Evolutionary conservation across 1,284 basidiomycete species (phyloP).

Genomic region (Golubevia pallescens): DNA sequence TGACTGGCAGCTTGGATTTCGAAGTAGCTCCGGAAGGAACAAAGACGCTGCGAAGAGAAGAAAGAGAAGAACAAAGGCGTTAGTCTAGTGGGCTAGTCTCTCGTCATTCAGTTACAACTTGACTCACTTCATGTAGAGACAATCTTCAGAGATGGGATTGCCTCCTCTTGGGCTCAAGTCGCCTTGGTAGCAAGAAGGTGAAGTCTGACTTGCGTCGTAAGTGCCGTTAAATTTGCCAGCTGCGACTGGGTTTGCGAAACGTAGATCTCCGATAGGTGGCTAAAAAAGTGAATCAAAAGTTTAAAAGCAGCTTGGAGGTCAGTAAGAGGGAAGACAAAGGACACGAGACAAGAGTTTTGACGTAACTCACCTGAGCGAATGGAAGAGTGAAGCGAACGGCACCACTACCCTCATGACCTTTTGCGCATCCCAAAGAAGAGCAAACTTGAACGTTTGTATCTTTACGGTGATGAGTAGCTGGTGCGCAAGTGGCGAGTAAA

Average conservation of each 20-base stretch:
- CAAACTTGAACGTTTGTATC: not conserved
- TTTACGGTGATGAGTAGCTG: constrained; percentile 1
- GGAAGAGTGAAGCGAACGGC: not conserved
- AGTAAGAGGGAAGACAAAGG: not conserved
- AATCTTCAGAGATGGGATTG: constrained; percentile 43
- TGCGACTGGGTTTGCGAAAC: constrained; percentile 35
- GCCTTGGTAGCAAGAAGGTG: no score
- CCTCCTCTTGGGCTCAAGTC: no score
- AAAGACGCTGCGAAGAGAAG: constrained; percentile 11
- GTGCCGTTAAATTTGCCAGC: constrained; percentile 14
- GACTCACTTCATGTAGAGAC: constrained; percentile 30
- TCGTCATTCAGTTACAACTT: no score
- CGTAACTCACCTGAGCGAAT: not conserved
- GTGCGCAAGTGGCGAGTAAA: not conserved
- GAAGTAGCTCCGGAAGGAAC: constrained; percentile 6
- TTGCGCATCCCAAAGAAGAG: not conserved
- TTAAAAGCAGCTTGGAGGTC: not conserved
- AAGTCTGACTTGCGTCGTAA: constrained; percentile 29
- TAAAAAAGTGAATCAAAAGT: no score
- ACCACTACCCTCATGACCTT: not conserved
- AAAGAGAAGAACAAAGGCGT: no score
- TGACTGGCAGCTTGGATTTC: constrained; percentile 19
- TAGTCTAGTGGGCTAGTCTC: no score
- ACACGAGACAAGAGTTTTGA: not conserved
- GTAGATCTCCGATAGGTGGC: constrained; percentile 26